A percentile compares a stretch with the other conserved stretches of the same genome.
Conservation (phyloP, 805 yeast genomes). For the Ogataea trehaloabstinens region DNA sequence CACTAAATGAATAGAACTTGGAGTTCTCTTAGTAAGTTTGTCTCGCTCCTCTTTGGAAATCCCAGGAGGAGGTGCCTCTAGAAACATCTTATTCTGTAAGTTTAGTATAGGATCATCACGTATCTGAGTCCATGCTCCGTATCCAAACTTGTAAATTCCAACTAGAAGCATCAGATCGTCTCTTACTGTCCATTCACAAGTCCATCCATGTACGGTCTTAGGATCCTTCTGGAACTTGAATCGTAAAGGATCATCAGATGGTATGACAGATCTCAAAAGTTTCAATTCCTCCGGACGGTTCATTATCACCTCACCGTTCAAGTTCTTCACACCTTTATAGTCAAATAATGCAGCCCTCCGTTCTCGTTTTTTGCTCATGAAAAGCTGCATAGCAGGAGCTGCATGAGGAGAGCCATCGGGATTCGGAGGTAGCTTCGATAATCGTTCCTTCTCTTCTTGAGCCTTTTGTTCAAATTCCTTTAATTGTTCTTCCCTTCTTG, state of each 20-base stretch:
- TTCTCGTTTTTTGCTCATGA: constrained; percentile 64
- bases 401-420: constrained; percentile 29
- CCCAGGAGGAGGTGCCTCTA: constrained; percentile 42
- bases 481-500: constrained; percentile 52
- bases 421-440: constrained; percentile 28
- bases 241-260: constrained; percentile 51
- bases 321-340: constrained; percentile 78
- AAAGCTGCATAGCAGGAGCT: constrained; percentile 35
- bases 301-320: constrained; percentile 86
- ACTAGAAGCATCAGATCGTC: constrained; percentile 86
- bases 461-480: constrained; percentile 63
- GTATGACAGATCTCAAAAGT: constrained; percentile 52
- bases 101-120: constrained; percentile 94
- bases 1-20: constrained; percentile 88
- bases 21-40: constrained; percentile 58
- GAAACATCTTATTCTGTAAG: constrained; percentile 77
- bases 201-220: constrained; percentile 89
- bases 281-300: constrained; percentile 85
- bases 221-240: constrained; percentile 64
- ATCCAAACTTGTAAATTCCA: constrained; percentile 91
- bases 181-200: constrained; percentile 74
- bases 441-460: constrained; percentile 46
- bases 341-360: constrained; percentile 89
- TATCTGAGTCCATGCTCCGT: constrained; percentile 92
- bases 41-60: constrained; percentile 38